A percentile compares a stretch with the other conserved stretches of the same genome.
phyloP scores from a whole-genome alignment of 163 green algal species.

The Picocystis sp. region DNA sequence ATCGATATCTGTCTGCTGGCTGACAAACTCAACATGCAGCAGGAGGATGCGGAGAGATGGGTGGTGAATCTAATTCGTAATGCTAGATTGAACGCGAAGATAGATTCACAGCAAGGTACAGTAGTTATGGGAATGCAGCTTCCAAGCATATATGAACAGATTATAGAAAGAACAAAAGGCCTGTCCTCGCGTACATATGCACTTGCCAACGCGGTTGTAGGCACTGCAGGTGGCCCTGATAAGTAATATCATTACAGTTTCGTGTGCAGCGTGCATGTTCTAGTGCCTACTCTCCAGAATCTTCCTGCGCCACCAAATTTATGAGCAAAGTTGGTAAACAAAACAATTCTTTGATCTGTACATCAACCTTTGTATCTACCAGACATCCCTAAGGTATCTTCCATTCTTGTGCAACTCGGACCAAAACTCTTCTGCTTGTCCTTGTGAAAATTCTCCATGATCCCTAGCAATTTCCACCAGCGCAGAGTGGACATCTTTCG shows the following conservation, averaged over 20 bases:
- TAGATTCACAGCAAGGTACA: slow-evolving; percentile 78
- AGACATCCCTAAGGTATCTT: too few relatives aligned
- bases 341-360: too few relatives aligned
- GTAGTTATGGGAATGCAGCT: slow-evolving; percentile 78
- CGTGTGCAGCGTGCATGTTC: too few relatives aligned
- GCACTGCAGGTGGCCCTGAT: neutral
- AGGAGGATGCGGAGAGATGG: slow-evolving; percentile 87
- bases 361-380: too few relatives aligned
- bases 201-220: slow-evolving; percentile 16
- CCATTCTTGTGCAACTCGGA: too few relatives aligned
- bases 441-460: too few relatives aligned
- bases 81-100: slow-evolving; percentile 86
- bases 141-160: slow-evolving; percentile 51
- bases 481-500: slow-evolving; percentile 77
- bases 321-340: too few relatives aligned
- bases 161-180: slow-evolving; percentile 29
- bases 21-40: slow-evolving; percentile 80
- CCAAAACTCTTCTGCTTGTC: too few relatives aligned
- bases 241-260: too few relatives aligned
- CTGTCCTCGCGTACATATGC: slow-evolving; percentile 19
- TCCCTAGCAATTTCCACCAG: slow-evolving; percentile 60
- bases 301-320: too few relatives aligned
- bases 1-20: slow-evolving; percentile 56
- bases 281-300: too few relatives aligned
- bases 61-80: slow-evolving; percentile 91